Conservation (phyloP, 768 basidiomycete genomes). For the Auriscalpium orientale region DNA sequence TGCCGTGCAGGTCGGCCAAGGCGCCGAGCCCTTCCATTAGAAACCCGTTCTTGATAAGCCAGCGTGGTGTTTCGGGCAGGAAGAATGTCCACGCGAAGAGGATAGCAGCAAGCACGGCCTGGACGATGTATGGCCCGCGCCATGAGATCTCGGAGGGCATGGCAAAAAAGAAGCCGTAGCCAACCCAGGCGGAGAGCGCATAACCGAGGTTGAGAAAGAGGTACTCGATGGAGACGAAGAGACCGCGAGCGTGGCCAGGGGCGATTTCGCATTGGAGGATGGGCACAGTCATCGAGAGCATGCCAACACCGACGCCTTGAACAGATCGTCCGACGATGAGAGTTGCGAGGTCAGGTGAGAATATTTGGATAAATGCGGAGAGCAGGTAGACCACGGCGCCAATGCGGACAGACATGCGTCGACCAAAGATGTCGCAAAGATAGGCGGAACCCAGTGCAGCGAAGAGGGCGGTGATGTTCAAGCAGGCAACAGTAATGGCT, state of each 20-base stretch:
- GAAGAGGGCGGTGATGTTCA: constrained; percentile 43
- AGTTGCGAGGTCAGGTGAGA: constrained; percentile 41
- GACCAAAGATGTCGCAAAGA: constrained; percentile 41
- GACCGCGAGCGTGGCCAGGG: constrained; percentile 33
- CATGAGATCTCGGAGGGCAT: constrained; percentile 41
- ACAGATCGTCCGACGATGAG: constrained; percentile 61
- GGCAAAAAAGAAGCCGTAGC: constrained; percentile 42
- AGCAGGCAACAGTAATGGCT: constrained; percentile 44
- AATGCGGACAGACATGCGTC: constrained; percentile 42
- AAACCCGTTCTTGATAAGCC: constrained; percentile 48
- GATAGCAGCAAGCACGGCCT: constrained; percentile 41
- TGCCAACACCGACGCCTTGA: constrained; percentile 72
- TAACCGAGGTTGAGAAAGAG: constrained; percentile 45
- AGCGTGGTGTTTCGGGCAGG: constrained; percentile 47
- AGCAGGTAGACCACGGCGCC: constrained; percentile 42
- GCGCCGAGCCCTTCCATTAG: constrained; percentile 39
- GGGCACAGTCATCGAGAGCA: constrained; percentile 20
- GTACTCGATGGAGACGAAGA: constrained; percentile 48
- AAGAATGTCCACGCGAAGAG: constrained; percentile 40
- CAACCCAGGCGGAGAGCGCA: constrained; percentile 41
- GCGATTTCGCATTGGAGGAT: constrained; percentile 16
- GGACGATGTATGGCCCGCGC: constrained; percentile 49
- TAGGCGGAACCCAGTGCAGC: constrained; percentile 40
- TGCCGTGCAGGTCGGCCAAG: constrained; percentile 51
- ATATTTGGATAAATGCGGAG: constrained; percentile 43